phyloP scores from a whole-genome alignment of 495 filamentous ascomycete species.

The Penicillium robsamsonii region DNA sequence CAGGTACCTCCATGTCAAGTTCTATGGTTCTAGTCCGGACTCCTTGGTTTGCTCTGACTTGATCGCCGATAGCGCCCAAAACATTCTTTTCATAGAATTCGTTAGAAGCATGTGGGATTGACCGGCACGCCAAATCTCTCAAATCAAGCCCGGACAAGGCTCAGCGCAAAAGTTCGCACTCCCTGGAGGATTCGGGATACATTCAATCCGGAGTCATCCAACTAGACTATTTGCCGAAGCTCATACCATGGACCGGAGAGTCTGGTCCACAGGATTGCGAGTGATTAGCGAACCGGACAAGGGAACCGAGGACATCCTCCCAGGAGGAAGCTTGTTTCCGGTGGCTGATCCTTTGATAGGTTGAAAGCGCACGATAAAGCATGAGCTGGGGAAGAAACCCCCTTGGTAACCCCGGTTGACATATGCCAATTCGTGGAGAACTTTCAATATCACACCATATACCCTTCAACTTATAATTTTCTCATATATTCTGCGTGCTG shows the following conservation, averaged over 20 bases:
- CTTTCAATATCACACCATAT: background rate
- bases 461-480: background rate
- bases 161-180: background rate
- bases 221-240: background rate
- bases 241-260: constrained; percentile 7
- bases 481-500: background rate
- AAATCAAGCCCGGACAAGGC: background rate
- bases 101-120: background rate
- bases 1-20: background rate
- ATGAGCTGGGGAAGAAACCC: background rate
- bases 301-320: constrained; percentile 15
- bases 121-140: background rate
- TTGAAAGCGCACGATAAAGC: constrained; percentile 3
- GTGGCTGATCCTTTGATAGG: constrained; percentile 7
- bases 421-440: background rate
- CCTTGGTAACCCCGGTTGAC: background rate
- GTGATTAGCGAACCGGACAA: constrained; percentile 24
- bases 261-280: constrained; percentile 13
- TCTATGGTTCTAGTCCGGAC: constrained; percentile 2
- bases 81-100: background rate
- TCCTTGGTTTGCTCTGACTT: background rate
- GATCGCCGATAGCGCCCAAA: background rate
- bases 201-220: too few relatives aligned
- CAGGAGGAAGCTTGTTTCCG: constrained; percentile 5
- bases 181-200: background rate